These are phyloP conservation scores for Podila epigama DNA, from an alignment of 192 early-diverging fungal genomes.

Conservation along the genomic window DNA sequence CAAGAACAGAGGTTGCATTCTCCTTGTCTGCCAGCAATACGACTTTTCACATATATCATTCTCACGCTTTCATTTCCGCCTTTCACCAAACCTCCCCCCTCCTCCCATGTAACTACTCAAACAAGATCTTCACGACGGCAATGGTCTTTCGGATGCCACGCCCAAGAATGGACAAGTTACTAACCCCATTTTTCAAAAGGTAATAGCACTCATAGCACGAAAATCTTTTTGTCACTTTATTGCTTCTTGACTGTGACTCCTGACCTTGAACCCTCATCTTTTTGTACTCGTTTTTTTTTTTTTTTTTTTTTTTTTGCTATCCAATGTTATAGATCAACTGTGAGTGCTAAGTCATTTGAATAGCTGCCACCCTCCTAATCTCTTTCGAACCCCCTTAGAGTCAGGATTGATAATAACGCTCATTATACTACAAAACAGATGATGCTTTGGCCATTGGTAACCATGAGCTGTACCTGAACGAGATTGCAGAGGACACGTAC, in stretches of 20 bases:
- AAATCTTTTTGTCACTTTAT: too few species aligned
- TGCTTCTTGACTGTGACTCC: too few species aligned
- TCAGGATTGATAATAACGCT: too few species aligned
- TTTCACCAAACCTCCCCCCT: neutral
- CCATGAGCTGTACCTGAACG: slow-evolving; percentile 31
- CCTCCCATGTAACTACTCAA: neutral
- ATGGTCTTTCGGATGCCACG: slow-evolving; percentile 50
- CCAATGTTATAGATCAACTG: slow-evolving; percentile 9
- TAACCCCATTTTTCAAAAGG: slow-evolving; percentile 48
- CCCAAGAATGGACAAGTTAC: slow-evolving; percentile 39
- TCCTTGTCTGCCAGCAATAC: neutral
- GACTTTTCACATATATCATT: neutral
- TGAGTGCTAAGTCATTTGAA: too few species aligned
- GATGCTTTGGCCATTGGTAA: slow-evolving; percentile 41
- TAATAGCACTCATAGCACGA: too few species aligned
- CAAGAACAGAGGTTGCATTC: slow-evolving; percentile 1
- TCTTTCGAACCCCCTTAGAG: too few species aligned
- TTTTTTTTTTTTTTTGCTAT: neutral
- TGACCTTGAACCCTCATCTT: neutral
- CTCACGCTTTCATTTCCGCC: neutral
- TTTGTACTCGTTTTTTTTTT: neutral
- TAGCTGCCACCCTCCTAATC: too few species aligned
- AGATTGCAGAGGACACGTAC: slow-evolving; percentile 36
- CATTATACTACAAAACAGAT: neutral
- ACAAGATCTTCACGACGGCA: slow-evolving; percentile 44